A percentile compares a stretch with the other conserved stretches of the same genome.
These are phyloP conservation scores for Candida golubevii DNA, from an alignment of 805 yeast species.

Conservation along the genomic window DNA sequence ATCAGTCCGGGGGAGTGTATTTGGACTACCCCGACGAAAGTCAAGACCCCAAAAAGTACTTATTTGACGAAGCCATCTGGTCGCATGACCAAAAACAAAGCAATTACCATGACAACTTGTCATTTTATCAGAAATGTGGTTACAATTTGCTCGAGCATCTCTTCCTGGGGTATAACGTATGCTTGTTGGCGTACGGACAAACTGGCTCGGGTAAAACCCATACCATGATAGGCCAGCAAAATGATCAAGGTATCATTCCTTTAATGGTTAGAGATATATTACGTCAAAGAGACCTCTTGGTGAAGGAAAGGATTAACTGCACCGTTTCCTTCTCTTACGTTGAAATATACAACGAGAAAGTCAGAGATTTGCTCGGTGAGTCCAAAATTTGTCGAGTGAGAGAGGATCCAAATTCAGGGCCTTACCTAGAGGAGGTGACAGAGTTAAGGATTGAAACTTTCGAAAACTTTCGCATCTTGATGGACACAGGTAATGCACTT, in stretches of 20 bases:
- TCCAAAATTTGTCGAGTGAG: constrained; percentile 46
- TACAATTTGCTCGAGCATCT: constrained; percentile 54
- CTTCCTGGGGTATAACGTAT: constrained; percentile 40
- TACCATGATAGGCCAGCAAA: constrained; percentile 40
- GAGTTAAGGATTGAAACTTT: constrained; percentile 49
- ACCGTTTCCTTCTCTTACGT: constrained; percentile 53
- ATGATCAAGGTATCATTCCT: constrained; percentile 36
- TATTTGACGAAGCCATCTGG: constrained; percentile 51
- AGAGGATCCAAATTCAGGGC: constrained; percentile 63
- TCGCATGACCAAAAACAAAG: constrained; percentile 35
- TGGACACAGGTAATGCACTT: constrained; percentile 48
- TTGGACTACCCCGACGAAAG: constrained; percentile 23
- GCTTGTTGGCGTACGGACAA: constrained; percentile 41
- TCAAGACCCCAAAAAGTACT: constrained; percentile 29
- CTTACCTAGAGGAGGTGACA: constrained; percentile 64
- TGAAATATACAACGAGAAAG: constrained; percentile 77
- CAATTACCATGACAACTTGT: constrained; percentile 43
- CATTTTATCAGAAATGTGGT: constrained; percentile 53
- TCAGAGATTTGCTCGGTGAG: constrained; percentile 52
- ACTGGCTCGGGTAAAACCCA: constrained; percentile 41
- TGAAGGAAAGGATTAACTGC: constrained; percentile 36
- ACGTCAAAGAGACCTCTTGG: constrained; percentile 32
- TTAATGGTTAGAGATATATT: constrained; percentile 51
- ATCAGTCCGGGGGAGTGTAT: constrained; percentile 17
- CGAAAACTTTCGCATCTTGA: constrained; percentile 43